Conservation (phyloP, 1,284 basidiomycete species). For the Trametes pubescens region DNA sequence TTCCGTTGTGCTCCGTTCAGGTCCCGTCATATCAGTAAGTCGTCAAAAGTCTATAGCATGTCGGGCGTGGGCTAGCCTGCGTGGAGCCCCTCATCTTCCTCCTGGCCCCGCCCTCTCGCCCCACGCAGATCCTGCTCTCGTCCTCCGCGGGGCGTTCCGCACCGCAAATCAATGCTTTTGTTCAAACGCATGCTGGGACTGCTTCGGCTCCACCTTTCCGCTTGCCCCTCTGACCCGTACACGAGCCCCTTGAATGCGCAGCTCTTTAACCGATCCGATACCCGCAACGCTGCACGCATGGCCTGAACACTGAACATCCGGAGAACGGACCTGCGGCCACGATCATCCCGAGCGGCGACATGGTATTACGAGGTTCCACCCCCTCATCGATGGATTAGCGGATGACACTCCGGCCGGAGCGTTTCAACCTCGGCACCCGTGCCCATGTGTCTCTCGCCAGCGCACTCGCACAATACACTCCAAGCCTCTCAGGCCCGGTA, state of each 20-base stretch:
- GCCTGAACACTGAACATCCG: conserved; percentile 5
- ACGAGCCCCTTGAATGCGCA: background rate
- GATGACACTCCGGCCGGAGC: conserved; percentile 17
- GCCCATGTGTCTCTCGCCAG: background rate
- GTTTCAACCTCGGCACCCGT: conserved; percentile 11
- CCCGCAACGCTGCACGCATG: conserved; percentile 16
- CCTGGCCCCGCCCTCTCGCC: conserved; percentile 1
- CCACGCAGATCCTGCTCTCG: conserved; percentile 1
- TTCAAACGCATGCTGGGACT: background rate
- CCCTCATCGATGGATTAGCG: conserved; percentile 30
- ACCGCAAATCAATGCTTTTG: background rate
- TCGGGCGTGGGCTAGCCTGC: background rate
- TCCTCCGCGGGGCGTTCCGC: background rate
- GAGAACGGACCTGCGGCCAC: conserved; percentile 20
- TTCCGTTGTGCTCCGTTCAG: conserved; percentile 13
- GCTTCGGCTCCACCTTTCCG: background rate
- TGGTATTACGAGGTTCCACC: conserved; percentile 11
- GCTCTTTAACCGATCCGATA: conserved; percentile 23
- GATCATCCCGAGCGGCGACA: conserved; percentile 25
- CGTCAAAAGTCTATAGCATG: conserved; percentile 21
- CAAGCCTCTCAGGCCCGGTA: conserved; percentile 13
- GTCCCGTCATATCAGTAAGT: conserved; percentile 2
- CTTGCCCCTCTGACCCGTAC: background rate
- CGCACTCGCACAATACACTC: conserved; percentile 5
- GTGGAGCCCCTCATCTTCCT: conserved; percentile 4